Evolutionary conservation across 441 rosid genomes (phyloP), one percentile per base, ranked within the genome.

Genomic region (Gossypium gossypioides): DNA sequence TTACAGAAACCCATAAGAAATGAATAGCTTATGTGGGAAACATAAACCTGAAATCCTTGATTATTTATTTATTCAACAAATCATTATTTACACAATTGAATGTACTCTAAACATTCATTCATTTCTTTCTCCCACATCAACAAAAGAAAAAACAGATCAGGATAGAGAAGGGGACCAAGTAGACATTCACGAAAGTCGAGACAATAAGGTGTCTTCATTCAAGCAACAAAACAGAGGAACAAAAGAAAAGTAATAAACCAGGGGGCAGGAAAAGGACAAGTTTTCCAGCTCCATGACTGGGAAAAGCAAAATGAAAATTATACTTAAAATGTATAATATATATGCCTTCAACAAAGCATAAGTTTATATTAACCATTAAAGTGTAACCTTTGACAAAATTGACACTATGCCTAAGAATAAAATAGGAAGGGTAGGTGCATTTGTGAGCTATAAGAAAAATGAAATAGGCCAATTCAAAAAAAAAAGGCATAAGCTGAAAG

Each of bases 31-130:
- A 58, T 59, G 37, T 25, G 34, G 19, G 18, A 6, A n/a, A 59
- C 64, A 59, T 27, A 27, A 27, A 25, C 18, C 10, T 27, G 42
- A 59, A 22, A 59, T 59, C 18, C 29, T 59, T 59, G 37, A 59
- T 59, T 13, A 13, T 29, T 27, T 56, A 56, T 59, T 59, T 27
- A 25, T 37, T 27, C 40, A 27, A 27, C 4, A 25, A 59, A 59
- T 59, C 19, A 59, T 27, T 18, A 59, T 59, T 59, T 58, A 58
- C 63, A 58, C 63, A 65, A 65, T 22, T 46, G 37, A 65, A 60
- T 60, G 64, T 61, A 61, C 22, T 61, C 19, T 7, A 18, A 60
- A 16, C 66, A 61, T 32, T 4, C 46, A 61, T 7, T 61, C n/a
- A 61, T 61, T 16, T 61, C 66, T 61, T 61, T 61, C 66, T 61